Percentiles rank a stretch among this genome's conserved stretches.
These are phyloP conservation scores for Globomyces sp. DNA, from an alignment of 371 early-diverging fungal species.

Conservation along the genomic window DNA sequence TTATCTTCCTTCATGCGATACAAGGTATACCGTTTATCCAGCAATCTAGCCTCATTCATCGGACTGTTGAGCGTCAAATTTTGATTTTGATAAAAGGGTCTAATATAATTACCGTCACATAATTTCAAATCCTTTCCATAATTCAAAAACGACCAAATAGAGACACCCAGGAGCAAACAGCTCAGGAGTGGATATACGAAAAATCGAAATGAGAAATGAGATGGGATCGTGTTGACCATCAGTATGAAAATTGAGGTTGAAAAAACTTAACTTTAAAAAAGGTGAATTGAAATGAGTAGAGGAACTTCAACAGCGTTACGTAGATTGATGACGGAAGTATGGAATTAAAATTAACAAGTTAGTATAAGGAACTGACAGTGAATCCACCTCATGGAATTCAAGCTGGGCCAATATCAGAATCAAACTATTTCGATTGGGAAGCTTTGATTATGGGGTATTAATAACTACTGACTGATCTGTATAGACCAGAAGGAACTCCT, in stretches of 20 bases:
- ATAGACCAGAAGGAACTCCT: slow-evolving; percentile 36
- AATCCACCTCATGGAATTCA: slow-evolving; percentile 96
- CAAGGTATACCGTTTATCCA: too few species aligned
- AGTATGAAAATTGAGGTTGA: neutral
- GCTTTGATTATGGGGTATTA: slow-evolving; percentile 71
- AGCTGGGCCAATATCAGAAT: slow-evolving; percentile 92
- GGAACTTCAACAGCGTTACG: slow-evolving; percentile 75
- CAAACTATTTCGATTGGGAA: slow-evolving; percentile 96
- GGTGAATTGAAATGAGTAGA: slow-evolving; percentile 8
- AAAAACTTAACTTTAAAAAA: neutral
- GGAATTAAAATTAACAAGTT: too few species aligned
- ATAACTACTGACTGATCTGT: too few species aligned
- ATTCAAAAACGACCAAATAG: slow-evolving; percentile 57
- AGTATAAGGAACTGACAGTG: slow-evolving; percentile 86
- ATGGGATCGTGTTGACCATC: too few species aligned
- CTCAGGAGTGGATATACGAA: too few species aligned
- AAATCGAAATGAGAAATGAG: too few species aligned
- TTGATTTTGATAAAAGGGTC: slow-evolving; percentile 61
- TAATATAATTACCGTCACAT: slow-evolving; percentile 82
- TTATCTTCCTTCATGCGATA: too few species aligned
- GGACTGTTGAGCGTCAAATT: too few species aligned
- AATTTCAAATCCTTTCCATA: slow-evolving; percentile 64
- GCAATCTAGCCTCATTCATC: too few species aligned
- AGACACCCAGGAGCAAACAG: neutral
- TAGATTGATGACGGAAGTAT: slow-evolving; percentile 87